A percentile compares a stretch with the other conserved stretches of the same genome.
Conservation (phyloP, 2,329 filamentous ascomycete species). For the Exophiala oligosperma region DNA sequence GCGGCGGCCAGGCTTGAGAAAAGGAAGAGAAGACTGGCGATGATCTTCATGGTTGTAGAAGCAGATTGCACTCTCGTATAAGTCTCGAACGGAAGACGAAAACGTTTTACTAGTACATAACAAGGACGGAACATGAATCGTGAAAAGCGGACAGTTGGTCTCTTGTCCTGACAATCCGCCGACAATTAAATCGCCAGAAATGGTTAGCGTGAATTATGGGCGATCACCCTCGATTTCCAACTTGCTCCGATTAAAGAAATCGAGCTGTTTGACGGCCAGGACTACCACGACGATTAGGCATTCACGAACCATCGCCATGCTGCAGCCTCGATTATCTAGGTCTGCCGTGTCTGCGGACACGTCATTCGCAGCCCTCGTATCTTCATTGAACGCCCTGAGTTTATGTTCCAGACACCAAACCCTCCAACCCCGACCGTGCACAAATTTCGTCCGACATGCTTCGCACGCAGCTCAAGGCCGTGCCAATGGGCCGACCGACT, state of each 20-base stretch:
- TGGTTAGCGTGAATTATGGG: constrained; percentile 4
- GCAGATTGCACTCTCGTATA: constrained; percentile 43
- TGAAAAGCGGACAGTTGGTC: background rate
- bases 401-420: constrained; percentile 33
- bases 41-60: constrained; percentile 25
- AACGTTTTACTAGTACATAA: background rate
- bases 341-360: constrained; percentile 42
- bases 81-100: background rate
- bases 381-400: constrained; percentile 32
- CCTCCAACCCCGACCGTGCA: constrained; percentile 32
- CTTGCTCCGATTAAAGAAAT: background rate
- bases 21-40: constrained; percentile 51
- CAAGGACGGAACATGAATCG: background rate
- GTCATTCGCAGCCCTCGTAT: constrained; percentile 34
- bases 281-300: background rate
- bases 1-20: constrained; percentile 62
- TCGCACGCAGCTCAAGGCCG: constrained; percentile 66
- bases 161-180: background rate
- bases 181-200: background rate
- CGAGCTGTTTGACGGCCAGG: background rate
- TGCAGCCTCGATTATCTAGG: constrained; percentile 43
- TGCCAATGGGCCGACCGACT: constrained; percentile 69
- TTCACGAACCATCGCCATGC: constrained; percentile 33
- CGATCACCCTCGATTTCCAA: background rate
- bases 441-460: constrained; percentile 55